phyloP scores from a whole-genome alignment of 2,329 filamentous ascomycete genomes.

The Kalmusia sp. region DNA sequence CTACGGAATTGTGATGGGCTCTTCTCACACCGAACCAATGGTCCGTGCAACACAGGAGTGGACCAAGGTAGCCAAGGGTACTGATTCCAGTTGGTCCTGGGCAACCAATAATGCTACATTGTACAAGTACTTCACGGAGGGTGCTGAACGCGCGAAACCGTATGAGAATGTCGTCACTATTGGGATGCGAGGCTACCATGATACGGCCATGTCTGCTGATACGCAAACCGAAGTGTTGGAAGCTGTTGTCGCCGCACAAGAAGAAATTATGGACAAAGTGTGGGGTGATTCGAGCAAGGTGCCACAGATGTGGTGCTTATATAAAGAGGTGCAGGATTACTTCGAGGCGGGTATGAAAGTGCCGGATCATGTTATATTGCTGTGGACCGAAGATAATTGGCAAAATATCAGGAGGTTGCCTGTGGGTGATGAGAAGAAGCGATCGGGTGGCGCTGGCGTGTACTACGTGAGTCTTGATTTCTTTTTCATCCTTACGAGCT shows the following conservation, averaged over 20 bases:
- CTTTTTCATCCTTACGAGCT: neutral
- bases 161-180: constrained; percentile 72
- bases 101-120: constrained; percentile 73
- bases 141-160: constrained; percentile 68
- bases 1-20: constrained; percentile 76
- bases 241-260: constrained; percentile 66
- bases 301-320: constrained; percentile 76
- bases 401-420: constrained; percentile 71
- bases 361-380: constrained; percentile 70
- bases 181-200: constrained; percentile 73
- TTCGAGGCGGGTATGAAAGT: constrained; percentile 69
- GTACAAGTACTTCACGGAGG: constrained; percentile 71
- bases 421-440: constrained; percentile 63
- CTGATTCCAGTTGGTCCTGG: constrained; percentile 67
- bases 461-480: constrained; percentile 57
- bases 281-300: constrained; percentile 61
- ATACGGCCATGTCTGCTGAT: constrained; percentile 66
- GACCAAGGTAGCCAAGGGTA: constrained; percentile 58
- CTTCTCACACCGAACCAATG: constrained; percentile 77
- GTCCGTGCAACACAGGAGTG: constrained; percentile 63
- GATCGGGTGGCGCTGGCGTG: constrained; percentile 69
- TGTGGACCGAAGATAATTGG: constrained; percentile 75
- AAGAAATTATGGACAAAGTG: constrained; percentile 63
- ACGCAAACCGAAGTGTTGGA: constrained; percentile 67
- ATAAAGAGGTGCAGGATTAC: constrained; percentile 77